A percentile compares a stretch with the other conserved stretches of the same genome.
These are phyloP conservation scores for Stemphylium vesicarium DNA, from an alignment of 2,329 filamentous ascomycete genomes.

Conservation along the genomic window DNA sequence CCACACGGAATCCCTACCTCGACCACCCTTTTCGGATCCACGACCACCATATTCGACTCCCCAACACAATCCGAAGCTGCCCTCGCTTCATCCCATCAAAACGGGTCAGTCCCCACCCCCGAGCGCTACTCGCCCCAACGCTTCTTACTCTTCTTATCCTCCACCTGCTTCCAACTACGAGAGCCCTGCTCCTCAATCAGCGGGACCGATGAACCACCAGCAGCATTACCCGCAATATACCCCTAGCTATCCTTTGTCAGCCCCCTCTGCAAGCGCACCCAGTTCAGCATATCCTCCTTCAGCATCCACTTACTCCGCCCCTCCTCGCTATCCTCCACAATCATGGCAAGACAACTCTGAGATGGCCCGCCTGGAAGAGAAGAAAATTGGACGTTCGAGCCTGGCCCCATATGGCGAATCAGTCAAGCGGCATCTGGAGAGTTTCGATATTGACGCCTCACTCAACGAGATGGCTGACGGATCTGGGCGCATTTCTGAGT, in stretches of 20 bases:
- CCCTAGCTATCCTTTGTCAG: slow-evolving; percentile 49
- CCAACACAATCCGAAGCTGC: slow-evolving; percentile 43
- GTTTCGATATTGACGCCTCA: slow-evolving; percentile 64
- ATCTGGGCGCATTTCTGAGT: slow-evolving; percentile 54
- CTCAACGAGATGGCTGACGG: slow-evolving; percentile 58
- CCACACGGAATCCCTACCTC: slow-evolving; percentile 38
- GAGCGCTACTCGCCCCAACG: slow-evolving; percentile 28
- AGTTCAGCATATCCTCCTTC: slow-evolving; percentile 53
- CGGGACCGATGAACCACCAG: slow-evolving; percentile 49
- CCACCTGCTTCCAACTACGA: slow-evolving; percentile 47
- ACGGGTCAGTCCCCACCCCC: slow-evolving; percentile 46
- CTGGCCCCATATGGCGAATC: slow-evolving; percentile 52
- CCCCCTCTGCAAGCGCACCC: slow-evolving; percentile 43
- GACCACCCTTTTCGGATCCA: slow-evolving; percentile 37
- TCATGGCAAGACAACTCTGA: slow-evolving; percentile 50
- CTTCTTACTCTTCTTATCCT: slow-evolving; percentile 40
- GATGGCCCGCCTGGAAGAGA: slow-evolving; percentile 42
- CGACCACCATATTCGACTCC: slow-evolving; percentile 37
- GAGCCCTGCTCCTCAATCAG: slow-evolving; percentile 40
- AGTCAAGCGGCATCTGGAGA: slow-evolving; percentile 69
- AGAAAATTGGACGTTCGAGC: slow-evolving; percentile 43
- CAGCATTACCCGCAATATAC: slow-evolving; percentile 53
- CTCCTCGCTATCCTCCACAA: slow-evolving; percentile 43
- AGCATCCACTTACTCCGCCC: slow-evolving; percentile 49
- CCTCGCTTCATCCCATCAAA: slow-evolving; percentile 46